phyloP scores from a whole-genome alignment of 2,329 filamentous ascomycete genomes.

The Penicillium sclerotigenum region DNA sequence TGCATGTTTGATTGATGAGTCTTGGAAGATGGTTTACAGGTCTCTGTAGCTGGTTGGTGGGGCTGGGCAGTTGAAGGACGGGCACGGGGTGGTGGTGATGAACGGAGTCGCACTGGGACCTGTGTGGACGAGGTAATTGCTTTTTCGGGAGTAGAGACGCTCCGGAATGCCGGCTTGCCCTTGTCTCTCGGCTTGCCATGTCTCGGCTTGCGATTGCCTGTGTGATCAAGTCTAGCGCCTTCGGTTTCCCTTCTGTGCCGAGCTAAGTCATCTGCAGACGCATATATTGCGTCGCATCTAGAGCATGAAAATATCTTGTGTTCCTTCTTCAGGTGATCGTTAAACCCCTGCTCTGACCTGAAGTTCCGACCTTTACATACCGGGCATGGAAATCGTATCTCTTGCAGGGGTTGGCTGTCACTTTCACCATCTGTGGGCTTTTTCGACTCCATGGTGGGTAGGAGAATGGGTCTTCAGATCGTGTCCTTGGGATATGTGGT shows the following conservation, averaged over 20 bases:
- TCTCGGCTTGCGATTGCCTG: neutral
- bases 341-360: neutral
- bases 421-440: rapidly evolving
- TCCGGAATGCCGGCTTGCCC: too few species aligned
- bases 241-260: neutral
- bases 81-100: neutral
- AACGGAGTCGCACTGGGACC: neutral
- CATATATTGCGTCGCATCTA: neutral
- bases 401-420: neutral
- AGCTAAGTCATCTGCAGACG: neutral
- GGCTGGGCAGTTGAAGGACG: neutral
- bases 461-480: neutral
- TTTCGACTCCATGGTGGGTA: neutral
- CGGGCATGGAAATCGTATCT: neutral
- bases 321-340: neutral
- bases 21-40: neutral
- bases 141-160: neutral
- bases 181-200: neutral
- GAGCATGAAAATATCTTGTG: neutral
- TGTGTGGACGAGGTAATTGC: neutral
- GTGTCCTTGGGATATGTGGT: neutral
- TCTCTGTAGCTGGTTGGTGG: neutral
- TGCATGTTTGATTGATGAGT: neutral
- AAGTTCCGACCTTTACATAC: neutral
- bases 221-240: rapidly evolving